Evolutionary conservation across 106 monocot genomes (phyloP).

Genomic region (Dactylorhiza incarnata): DNA sequence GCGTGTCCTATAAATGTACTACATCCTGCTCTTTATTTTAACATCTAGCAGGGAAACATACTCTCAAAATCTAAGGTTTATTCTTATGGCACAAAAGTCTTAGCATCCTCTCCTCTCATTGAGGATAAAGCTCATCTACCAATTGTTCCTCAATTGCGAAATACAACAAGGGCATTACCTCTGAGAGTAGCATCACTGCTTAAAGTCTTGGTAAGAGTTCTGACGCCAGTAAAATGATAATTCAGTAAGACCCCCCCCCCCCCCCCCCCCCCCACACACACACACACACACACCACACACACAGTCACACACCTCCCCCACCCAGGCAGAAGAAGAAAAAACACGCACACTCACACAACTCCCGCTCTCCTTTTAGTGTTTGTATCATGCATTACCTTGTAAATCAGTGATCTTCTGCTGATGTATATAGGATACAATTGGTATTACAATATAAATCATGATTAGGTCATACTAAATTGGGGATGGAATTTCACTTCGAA

Average conservation of each 20-base stretch:
- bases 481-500: too few species aligned
- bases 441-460: too few species aligned
- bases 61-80: conserved; percentile 45
- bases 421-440: background rate
- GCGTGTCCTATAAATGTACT: background rate
- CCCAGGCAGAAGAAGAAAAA: too few species aligned
- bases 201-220: conserved; percentile 73
- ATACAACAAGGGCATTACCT: conserved; percentile 46
- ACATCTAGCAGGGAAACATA: conserved; percentile 30
- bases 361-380: too few species aligned
- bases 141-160: conserved; percentile 56
- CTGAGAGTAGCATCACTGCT: conserved; percentile 79
- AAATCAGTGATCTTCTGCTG: background rate
- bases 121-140: conserved; percentile 24
- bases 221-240: background rate
- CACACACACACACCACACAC: too few species aligned
- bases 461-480: too few species aligned
- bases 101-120: conserved; percentile 54
- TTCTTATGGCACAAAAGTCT: conserved; percentile 47
- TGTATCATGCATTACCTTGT: too few species aligned
- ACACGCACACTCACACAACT: too few species aligned
- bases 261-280: too few species aligned
- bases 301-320: too few species aligned
- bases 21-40: conserved; percentile 5
- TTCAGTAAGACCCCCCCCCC: too few species aligned